Percentiles rank a stretch among this genome's conserved stretches.
phyloP scores from a whole-genome alignment of 2,329 filamentous ascomycete genomes.

The Aschersonia sp. region DNA sequence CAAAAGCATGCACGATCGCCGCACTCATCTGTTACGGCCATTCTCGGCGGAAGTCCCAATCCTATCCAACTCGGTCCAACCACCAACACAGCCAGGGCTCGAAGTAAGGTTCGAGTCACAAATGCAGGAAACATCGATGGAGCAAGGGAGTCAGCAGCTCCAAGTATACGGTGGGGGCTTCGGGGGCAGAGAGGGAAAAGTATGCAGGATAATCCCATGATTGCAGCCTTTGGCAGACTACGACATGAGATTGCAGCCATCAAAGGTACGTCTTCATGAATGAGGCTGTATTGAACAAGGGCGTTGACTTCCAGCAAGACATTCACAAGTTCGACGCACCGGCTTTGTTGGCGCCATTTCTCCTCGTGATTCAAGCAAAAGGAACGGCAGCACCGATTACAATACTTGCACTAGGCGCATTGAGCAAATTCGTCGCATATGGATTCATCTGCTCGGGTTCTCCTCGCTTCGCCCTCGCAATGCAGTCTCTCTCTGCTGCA shows the following conservation, averaged over 20 bases:
- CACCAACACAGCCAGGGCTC: constrained; percentile 23
- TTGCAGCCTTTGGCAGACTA: constrained; percentile 83
- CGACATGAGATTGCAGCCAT: constrained; percentile 76
- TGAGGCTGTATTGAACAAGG: no score
- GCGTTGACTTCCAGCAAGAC: constrained; percentile 33
- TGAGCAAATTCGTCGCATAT: constrained; percentile 94
- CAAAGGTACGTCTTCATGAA: constrained; percentile 42
- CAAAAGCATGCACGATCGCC: constrained; percentile 94
- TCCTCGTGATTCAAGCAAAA: constrained; percentile 92
- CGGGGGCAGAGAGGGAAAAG: constrained; percentile 92
- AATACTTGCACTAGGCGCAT: constrained; percentile 79
- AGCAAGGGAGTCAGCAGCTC: constrained; percentile 28
- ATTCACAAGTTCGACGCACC: constrained; percentile 82
- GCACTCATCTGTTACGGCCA: constrained; percentile 90
- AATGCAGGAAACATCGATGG: constrained; percentile 23
- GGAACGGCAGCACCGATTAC: constrained; percentile 95
- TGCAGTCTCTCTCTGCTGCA: constrained; percentile 87
- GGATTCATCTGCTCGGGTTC: constrained; percentile 75
- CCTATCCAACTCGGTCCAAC: constrained; percentile 37
- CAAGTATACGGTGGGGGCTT: constrained; percentile 81
- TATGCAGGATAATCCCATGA: constrained; percentile 93
- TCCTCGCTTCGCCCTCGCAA: constrained; percentile 76
- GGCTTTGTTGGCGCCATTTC: constrained; percentile 77
- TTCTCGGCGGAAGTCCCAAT: constrained; percentile 64
- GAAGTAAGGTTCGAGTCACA: constrained; percentile 24